Evolutionary conservation across 768 basidiomycete species (phyloP), one percentile per base, ranked within the genome.

Genomic region (Sporobolomyces phaffii): DNA sequence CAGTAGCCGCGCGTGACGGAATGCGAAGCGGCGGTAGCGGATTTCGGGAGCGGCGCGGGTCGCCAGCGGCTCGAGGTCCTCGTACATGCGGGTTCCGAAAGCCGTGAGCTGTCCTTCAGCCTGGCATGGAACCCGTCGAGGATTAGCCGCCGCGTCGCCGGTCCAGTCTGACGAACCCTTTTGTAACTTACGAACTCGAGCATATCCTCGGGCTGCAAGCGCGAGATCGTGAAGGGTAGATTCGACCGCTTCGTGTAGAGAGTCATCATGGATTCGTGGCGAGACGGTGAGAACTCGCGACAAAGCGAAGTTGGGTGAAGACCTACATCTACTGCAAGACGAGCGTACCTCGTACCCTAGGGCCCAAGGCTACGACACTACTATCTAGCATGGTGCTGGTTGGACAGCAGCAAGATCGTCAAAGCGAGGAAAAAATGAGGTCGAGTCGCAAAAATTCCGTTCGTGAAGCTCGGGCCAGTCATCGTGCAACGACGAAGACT

Each of bases 51-150:
- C 43, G 0, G 57, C 58, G 20, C 64, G 57, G 17, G 24, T 60
- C 11, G n/a, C 18, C 13, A 20, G 29, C 7, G 64, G 64, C 36
- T 65, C 64, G 24, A 53, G 26, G 1, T 45, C 50, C 22, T 22
- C 57, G 50, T 60, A 65, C 28, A 65, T 52, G 4, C 64, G 49
- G 20, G 50, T 52, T 3, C 64, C 64, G 58, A 65, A 65, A 3
- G 64, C 64, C 1, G 26, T 36, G 24, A 60, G 26, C 34, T 65
- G 64, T 2, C 64, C 64, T 26, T 65, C 64, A 1, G 64, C 64
- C 64, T 65, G 43, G 14, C 5, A 28, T 11, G 10, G 22, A 7
- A 15, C 36, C 59, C n/a, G n/a, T n/a, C n/a, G n/a, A n/a, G n/a
- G n/a, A n/a, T n/a, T n/a, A n/a, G n/a, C n/a, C n/a, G n/a, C n/a